Evolutionary conservation across 768 basidiomycete species (phyloP), one percentile per base, ranked within the genome.

Genomic region (Hebeloma cylindrosporum): DNA sequence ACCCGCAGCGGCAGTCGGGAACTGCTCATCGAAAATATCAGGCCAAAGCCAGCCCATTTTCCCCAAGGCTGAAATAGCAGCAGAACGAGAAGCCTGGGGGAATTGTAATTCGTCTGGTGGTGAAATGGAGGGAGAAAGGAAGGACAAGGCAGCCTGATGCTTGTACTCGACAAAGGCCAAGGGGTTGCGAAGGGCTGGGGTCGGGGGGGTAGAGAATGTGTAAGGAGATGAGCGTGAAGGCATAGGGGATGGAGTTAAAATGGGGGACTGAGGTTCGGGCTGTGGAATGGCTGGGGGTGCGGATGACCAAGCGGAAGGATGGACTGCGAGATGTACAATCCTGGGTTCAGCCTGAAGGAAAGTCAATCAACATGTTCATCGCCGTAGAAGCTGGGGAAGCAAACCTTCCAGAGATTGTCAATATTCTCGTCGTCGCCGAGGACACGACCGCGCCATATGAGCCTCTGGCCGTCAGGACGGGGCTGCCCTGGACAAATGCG

Each of bases 321-420:
- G 82, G n/a, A 91, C 87, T 10, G 86, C 82, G 16, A 91, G 71
- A 64, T 89, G 88, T 31, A 90, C 69, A 44, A 81, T 71, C 31
- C 75, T 77, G 18, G 78, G 72, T 40, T 83, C 83, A 32, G 68
- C 66, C 86, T 88, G 57, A 26, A 53, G 27, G n/a, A n/a, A 8
- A 17, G 7, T 13, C n/a, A n/a, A 22, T 3, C 35, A 40, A 13
- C 16, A 17, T 6, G 10, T 26, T 29, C 21, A 21, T 16, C 36
- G 1, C 27, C 21, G 28, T 1, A 45, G 26, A 42, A 23, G 33
- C 32, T 30, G 27, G 18, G 31, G 34, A 46, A 26, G 54, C 73
- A 57, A 53, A 83, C 83, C 77, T 80, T 80, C 88, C 88, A 88
- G 33, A 90, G 65, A 32, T 78, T 77, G 43, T 72, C 67, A 11